These are phyloP conservation scores for Ilex paraguariensis DNA, from an alignment of 305 asterid genomes.

Conservation along the genomic window DNA sequence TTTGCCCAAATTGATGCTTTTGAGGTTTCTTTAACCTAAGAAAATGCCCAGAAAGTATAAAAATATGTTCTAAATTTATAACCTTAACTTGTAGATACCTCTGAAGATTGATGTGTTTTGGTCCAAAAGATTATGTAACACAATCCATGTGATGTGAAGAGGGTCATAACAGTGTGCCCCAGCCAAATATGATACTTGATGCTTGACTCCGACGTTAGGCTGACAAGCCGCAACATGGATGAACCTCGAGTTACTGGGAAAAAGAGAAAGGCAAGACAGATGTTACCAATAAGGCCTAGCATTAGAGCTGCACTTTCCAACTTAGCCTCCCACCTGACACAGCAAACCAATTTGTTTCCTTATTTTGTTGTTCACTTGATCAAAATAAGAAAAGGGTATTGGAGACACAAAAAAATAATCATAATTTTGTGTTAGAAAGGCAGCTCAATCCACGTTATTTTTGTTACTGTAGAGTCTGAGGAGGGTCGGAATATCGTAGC, in stretches of 20 bases:
- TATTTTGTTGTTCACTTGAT: too few species aligned
- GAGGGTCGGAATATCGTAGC: too few species aligned
- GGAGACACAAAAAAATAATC: too few species aligned
- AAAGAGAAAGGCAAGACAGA: constrained; percentile 58
- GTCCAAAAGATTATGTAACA: constrained; percentile 57
- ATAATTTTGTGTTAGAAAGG: too few species aligned
- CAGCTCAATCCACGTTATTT: too few species aligned
- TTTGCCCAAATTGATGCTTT: background rate
- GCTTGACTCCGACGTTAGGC: constrained; percentile 77
- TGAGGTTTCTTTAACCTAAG: too few species aligned
- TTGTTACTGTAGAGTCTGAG: too few species aligned
- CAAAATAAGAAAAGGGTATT: too few species aligned
- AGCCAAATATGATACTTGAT: constrained; percentile 87
- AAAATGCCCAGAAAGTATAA: too few species aligned
- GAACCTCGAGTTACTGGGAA: constrained; percentile 88
- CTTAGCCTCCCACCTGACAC: constrained; percentile 69
- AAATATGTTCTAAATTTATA: too few species aligned
- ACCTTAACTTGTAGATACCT: constrained; percentile 28
- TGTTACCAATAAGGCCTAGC: constrained; percentile 70
- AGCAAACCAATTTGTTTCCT: background rate
- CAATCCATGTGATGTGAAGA: constrained; percentile 68
- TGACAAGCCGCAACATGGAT: constrained; percentile 60
- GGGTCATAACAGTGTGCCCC: constrained; percentile 64
- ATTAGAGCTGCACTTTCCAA: constrained; percentile 52
- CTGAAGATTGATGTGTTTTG: constrained; percentile 41